Conservation (phyloP, 306 rosid genomes). For the Gynostemma pentaphyllum region DNA sequence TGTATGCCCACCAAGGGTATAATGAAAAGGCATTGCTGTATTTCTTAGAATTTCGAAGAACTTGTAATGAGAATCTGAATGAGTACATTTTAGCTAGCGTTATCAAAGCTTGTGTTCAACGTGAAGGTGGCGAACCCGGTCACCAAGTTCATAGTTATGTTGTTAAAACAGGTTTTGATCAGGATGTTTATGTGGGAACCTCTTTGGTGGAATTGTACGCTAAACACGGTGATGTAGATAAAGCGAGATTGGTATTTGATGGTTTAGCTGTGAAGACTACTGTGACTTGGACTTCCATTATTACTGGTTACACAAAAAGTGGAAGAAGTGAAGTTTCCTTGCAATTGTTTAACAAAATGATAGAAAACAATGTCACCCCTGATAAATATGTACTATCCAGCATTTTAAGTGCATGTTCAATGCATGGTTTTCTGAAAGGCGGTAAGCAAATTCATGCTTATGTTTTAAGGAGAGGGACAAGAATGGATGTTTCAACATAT, state of each 20-base stretch:
- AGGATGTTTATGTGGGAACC: constrained; percentile 74
- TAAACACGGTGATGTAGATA: constrained; percentile 43
- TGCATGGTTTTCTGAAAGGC: constrained; percentile 45
- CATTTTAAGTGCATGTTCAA: constrained; percentile 70
- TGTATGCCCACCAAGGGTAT: constrained; percentile 43
- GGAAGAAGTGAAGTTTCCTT: constrained; percentile 65
- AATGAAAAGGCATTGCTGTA: constrained; percentile 36
- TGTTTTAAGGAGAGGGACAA: constrained; percentile 46
- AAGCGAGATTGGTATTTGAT: constrained; percentile 57
- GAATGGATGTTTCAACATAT: constrained; percentile 52
- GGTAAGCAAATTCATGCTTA: constrained; percentile 82
- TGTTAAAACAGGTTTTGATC: constrained; percentile 46
- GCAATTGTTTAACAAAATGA: constrained; percentile 51
- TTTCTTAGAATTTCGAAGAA: constrained; percentile 38
- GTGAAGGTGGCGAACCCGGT: constrained; percentile 35
- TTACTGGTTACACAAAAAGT: constrained; percentile 50
- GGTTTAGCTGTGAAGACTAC: constrained; percentile 34
- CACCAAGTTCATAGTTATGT: constrained; percentile 49
- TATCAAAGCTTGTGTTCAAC: constrained; percentile 50
- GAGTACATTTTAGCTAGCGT: constrained; percentile 67
- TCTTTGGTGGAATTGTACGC: constrained; percentile 66
- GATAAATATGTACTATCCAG: constrained; percentile 70
- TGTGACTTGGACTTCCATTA: constrained; percentile 74
- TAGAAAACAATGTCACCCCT: constrained; percentile 31
- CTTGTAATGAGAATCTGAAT: constrained; percentile 35